phyloP scores from a whole-genome alignment of 176 grass and related monocot species.

The Ampelocalamus luodianensis region DNA sequence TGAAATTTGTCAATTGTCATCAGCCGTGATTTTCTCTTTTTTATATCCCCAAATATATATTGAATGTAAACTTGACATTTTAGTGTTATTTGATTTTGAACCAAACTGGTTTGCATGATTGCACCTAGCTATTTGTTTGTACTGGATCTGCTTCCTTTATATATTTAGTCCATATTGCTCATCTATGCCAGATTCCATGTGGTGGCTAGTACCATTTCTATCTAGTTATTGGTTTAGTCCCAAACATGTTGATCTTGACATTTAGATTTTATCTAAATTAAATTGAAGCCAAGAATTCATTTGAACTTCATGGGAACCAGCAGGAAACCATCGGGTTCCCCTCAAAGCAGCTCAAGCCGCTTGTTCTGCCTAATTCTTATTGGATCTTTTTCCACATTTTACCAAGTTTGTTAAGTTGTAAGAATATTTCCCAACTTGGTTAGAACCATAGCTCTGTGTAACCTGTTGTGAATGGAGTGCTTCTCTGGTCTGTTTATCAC shows the following conservation, averaged over 20 bases:
- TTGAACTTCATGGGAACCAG: neutral
- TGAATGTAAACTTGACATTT: neutral
- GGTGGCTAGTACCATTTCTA: neutral
- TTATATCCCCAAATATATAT: neutral
- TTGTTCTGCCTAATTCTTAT: neutral
- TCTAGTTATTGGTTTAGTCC: neutral
- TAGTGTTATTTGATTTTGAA: constrained; percentile 29
- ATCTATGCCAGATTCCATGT: neutral
- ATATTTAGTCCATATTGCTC: neutral
- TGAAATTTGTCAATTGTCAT: constrained; percentile 7
- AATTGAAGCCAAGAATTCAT: neutral
- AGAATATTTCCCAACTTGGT: too few species aligned
- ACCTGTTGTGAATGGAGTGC: too few species aligned
- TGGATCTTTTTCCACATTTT: neutral
- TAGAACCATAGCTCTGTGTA: too few species aligned
- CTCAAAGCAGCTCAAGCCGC: neutral
- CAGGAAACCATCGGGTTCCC: neutral
- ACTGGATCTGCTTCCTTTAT: neutral
- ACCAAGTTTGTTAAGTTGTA: too few species aligned
- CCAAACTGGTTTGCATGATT: constrained; percentile 9
- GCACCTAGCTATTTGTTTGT: neutral
- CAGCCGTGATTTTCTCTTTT: neutral
- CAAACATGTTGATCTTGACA: neutral
- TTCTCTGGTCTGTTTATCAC: too few species aligned
- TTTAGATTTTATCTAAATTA: constrained; percentile 2